Conservation (phyloP, 2,329 filamentous ascomycete species). For the Colletotrichum sp. region DNA sequence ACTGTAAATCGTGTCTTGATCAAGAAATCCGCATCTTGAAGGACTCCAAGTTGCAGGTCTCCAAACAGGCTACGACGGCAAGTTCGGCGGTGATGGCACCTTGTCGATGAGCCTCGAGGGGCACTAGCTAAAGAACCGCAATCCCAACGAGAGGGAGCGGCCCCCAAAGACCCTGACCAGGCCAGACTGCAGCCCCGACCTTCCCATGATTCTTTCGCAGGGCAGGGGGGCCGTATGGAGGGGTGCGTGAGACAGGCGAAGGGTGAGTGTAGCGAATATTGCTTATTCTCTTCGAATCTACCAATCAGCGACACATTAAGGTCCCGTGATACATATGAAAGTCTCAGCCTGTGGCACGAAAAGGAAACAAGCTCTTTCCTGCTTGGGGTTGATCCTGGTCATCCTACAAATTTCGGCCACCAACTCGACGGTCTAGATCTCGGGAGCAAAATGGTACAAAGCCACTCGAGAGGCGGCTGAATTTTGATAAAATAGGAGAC, state of each 20-base stretch:
- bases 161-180: neutral
- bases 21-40: neutral
- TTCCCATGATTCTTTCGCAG: neutral
- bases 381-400: neutral
- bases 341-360: neutral
- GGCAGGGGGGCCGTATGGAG: neutral
- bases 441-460: neutral
- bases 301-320: neutral
- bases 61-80: neutral
- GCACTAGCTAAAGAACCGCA: neutral
- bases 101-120: neutral
- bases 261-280: slow-evolving; percentile 1
- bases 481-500: neutral
- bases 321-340: neutral
- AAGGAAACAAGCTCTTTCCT: slow-evolving; percentile 5
- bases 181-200: neutral
- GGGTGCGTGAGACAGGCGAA: neutral
- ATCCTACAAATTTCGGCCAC: neutral
- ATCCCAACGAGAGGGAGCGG: neutral
- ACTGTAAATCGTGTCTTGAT: neutral
- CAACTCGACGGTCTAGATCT: neutral
- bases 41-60: neutral
- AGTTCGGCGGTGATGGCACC: neutral
- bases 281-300: neutral
- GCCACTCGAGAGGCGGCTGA: neutral